These are phyloP conservation scores for Steccherinum ochraceum DNA, from an alignment of 768 basidiomycete species.

Conservation along the genomic window DNA sequence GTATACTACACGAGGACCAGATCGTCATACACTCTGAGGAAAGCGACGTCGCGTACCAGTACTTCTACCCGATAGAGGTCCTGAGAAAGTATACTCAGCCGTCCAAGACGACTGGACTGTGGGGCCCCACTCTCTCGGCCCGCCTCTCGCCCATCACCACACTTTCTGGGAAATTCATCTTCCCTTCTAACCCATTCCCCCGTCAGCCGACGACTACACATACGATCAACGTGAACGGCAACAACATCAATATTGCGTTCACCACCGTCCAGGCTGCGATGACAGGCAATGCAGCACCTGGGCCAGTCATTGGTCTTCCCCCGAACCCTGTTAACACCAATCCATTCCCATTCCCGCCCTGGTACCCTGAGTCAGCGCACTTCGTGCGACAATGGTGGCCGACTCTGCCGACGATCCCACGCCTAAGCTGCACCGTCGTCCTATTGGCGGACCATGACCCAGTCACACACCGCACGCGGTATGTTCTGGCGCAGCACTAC, in stretches of 20 bases:
- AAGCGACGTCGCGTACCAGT: constrained; percentile 55
- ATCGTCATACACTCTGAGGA: constrained; percentile 76
- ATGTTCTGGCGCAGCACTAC: constrained; percentile 70
- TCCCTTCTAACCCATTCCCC: constrained; percentile 10
- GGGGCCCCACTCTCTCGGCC: constrained; percentile 18
- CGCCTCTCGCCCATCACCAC: constrained; percentile 15
- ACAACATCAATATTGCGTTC: background rate
- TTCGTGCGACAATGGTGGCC: constrained; percentile 84
- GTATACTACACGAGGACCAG: constrained; percentile 57
- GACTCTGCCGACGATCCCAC: constrained; percentile 52
- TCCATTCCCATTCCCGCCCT: constrained; percentile 60
- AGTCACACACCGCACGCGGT: constrained; percentile 51
- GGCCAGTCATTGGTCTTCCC: background rate
- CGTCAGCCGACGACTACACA: constrained; percentile 1
- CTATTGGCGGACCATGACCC: constrained; percentile 58
- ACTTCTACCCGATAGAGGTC: constrained; percentile 53
- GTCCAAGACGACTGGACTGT: constrained; percentile 7
- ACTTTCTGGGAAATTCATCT: constrained; percentile 18
- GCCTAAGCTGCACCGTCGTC: constrained; percentile 67
- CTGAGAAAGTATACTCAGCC: constrained; percentile 25
- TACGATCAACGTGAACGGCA: background rate
- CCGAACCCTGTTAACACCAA: constrained; percentile 30
- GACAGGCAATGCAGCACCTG: background rate
- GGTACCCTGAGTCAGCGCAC: constrained; percentile 71
- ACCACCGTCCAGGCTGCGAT: background rate